Percentiles rank a stretch among this genome's conserved stretches.
These are phyloP conservation scores for Didymella segeticola DNA, from an alignment of 2,329 filamentous ascomycete species.

Conservation along the genomic window DNA sequence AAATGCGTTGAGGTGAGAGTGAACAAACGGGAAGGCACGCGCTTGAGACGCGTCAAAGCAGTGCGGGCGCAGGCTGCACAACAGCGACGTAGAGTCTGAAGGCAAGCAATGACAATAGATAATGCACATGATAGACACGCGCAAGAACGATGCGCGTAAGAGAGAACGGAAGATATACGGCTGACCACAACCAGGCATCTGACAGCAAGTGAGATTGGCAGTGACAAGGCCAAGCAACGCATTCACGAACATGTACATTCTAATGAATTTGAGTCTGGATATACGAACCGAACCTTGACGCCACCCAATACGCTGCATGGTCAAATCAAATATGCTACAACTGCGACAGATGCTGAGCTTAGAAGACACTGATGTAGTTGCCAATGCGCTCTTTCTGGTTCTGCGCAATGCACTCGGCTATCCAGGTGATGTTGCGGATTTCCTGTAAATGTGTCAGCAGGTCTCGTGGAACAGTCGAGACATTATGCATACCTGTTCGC, in stretches of 20 bases:
- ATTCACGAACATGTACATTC: conserved; percentile 27
- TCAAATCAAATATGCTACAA: conserved; percentile 37
- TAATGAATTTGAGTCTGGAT: conserved; percentile 28
- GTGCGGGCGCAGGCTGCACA: neutral
- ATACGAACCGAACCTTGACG: conserved; percentile 42
- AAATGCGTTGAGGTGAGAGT: neutral
- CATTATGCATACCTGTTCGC: conserved; percentile 81
- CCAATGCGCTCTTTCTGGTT: conserved; percentile 99
- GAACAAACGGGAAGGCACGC: conserved; percentile 24
- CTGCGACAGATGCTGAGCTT: conserved; percentile 27
- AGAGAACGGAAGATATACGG: too few species aligned
- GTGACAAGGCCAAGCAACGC: neutral
- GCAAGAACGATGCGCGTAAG: neutral
- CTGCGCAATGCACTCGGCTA: conserved; percentile 98
- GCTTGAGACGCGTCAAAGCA: conserved; percentile 1
- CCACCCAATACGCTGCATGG: conserved; percentile 36
- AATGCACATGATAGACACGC: neutral
- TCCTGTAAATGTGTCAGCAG: conserved; percentile 65
- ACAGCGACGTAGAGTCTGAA: neutral
- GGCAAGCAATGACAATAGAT: too few species aligned
- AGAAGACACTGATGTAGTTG: conserved; percentile 97
- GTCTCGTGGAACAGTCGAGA: neutral
- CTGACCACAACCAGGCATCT: too few species aligned
- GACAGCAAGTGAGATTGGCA: neutral
- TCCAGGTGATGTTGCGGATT: conserved; percentile 99